These are phyloP conservation scores for Xerophyta viscosa DNA, from an alignment of 106 monocot species.

Conservation along the genomic window DNA sequence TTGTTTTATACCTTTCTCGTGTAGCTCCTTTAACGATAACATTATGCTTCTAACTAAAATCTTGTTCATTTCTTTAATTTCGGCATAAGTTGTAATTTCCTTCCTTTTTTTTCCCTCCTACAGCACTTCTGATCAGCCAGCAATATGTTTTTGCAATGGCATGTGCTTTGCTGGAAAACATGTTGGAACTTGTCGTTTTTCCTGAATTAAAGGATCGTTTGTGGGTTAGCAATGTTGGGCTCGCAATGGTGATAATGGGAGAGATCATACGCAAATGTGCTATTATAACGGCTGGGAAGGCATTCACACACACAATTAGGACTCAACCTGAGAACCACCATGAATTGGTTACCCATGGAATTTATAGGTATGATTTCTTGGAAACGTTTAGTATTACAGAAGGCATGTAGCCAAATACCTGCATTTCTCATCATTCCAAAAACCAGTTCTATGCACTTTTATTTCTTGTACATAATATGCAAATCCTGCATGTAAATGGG, in stretches of 20 bases:
- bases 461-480: no score
- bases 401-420: no score
- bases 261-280: conserved; percentile 75
- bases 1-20: no score
- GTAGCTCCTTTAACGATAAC: no score
- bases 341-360: conserved; percentile 73
- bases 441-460: no score
- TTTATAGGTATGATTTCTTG: conserved; percentile 56
- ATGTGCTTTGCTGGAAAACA: conserved; percentile 73
- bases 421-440: background rate
- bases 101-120: conserved; percentile 21
- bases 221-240: conserved; percentile 54
- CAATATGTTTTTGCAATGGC: conserved; percentile 78
- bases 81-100: background rate
- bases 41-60: no score
- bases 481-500: no score
- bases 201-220: conserved; percentile 63
- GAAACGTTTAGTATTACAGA: background rate
- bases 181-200: conserved; percentile 46
- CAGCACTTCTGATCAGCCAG: conserved; percentile 88
- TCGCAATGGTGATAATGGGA: conserved; percentile 63
- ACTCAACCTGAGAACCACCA: conserved; percentile 59
- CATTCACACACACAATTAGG: conserved; percentile 85
- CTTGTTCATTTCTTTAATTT: background rate
- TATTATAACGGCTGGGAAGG: conserved; percentile 64